Percentiles rank a stretch among this genome's conserved stretches.
phyloP scores from a whole-genome alignment of 257 asterid genomes.

The Nicotiana paniculata region DNA sequence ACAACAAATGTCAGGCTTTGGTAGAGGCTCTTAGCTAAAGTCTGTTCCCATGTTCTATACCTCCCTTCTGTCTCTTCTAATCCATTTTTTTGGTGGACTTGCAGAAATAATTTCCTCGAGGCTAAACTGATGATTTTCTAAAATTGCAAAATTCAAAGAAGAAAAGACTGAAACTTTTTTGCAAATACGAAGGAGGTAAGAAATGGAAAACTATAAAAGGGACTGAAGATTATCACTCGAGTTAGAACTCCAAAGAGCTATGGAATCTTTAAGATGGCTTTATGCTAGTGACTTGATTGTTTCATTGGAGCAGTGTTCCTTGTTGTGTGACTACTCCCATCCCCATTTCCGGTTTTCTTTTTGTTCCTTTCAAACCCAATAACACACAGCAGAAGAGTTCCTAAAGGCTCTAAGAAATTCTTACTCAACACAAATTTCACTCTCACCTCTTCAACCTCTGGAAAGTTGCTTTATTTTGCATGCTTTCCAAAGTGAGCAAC shows the following conservation, averaged over 20 bases:
- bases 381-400: background rate
- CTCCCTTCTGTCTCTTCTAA: background rate
- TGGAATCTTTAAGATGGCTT: background rate
- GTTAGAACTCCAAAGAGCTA: constrained; percentile 6
- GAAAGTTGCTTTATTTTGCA: background rate
- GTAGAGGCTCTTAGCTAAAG: background rate
- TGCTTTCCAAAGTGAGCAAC: background rate
- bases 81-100: background rate
- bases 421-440: background rate
- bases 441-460: background rate
- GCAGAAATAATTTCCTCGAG: background rate
- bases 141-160: background rate
- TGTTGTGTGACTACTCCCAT: background rate
- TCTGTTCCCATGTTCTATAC: background rate
- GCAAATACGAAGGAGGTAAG: background rate
- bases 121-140: background rate
- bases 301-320: background rate
- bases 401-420: background rate
- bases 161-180: background rate
- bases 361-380: background rate
- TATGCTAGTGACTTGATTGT: background rate
- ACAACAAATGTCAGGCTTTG: background rate
- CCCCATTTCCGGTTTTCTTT: background rate
- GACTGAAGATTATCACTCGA: background rate
- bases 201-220: background rate